phyloP scores from a whole-genome alignment of 2,329 filamentous ascomycete species.

The Pyrenophora seminiperda region DNA sequence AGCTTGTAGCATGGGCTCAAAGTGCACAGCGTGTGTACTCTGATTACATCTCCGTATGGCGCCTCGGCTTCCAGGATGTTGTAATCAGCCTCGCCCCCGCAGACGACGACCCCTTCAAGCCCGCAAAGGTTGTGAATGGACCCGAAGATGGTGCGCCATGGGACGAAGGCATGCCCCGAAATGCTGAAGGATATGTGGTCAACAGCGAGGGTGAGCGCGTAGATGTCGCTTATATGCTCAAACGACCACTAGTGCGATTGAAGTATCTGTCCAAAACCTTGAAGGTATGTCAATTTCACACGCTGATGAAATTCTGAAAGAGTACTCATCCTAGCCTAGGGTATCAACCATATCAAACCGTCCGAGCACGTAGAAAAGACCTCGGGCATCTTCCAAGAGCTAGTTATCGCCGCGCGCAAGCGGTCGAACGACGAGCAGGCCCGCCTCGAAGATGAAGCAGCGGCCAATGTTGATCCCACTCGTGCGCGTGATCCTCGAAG shows the following conservation, averaged over 20 bases:
- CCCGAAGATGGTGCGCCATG: slow-evolving; percentile 57
- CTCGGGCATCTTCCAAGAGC: slow-evolving; percentile 67
- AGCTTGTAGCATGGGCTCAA: slow-evolving; percentile 80
- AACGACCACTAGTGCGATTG: slow-evolving; percentile 82
- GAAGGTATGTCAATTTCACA: slow-evolving; percentile 58
- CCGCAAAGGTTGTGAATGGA: slow-evolving; percentile 45
- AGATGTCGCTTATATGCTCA: slow-evolving; percentile 91
- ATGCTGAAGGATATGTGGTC: slow-evolving; percentile 65
- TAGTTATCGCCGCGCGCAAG: slow-evolving; percentile 78
- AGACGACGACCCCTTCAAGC: slow-evolving; percentile 64
- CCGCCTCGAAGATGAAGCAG: slow-evolving; percentile 82
- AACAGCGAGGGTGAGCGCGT: slow-evolving; percentile 84
- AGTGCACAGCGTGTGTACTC: slow-evolving; percentile 78
- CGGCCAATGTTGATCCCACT: slow-evolving; percentile 79
- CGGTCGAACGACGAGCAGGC: slow-evolving; percentile 74
- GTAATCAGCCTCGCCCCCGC: slow-evolving; percentile 88
- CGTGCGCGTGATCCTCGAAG: slow-evolving; percentile 79
- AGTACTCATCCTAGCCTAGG: slow-evolving; percentile 49
- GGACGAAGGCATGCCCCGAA: slow-evolving; percentile 61
- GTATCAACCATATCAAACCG: slow-evolving; percentile 62
- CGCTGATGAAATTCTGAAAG: background rate
- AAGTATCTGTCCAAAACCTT: slow-evolving; percentile 87
- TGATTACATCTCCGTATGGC: slow-evolving; percentile 86
- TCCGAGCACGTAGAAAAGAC: slow-evolving; percentile 64
- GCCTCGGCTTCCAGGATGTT: slow-evolving; percentile 90